phyloP scores from a whole-genome alignment of 352 stramenopile genomes.

The Pythium scleroteichum region DNA sequence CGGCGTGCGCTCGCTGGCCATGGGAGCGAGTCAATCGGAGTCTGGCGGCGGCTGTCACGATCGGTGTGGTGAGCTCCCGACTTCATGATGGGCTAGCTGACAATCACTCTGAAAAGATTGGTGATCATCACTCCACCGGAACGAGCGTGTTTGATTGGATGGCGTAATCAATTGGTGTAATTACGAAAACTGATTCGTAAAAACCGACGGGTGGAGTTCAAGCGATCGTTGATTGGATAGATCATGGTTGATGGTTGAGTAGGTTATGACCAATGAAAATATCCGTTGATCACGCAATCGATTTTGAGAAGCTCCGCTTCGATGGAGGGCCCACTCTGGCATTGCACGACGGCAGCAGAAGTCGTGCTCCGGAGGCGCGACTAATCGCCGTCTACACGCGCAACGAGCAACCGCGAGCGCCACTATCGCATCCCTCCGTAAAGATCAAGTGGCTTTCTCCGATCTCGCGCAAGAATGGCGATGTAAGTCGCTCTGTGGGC shows the following conservation, averaged over 20 bases:
- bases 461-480: neutral
- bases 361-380: too few relatives aligned
- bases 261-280: too few relatives aligned
- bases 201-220: neutral
- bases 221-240: neutral
- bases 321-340: too few relatives aligned
- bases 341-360: too few relatives aligned
- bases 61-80: slow-evolving; percentile 6
- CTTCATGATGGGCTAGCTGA: slow-evolving; percentile 8
- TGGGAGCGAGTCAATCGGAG: neutral
- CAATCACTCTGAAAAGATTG: neutral
- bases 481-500: neutral
- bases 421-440: too few relatives aligned
- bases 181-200: slow-evolving; percentile 2
- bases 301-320: too few relatives aligned
- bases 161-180: neutral
- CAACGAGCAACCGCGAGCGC: too few relatives aligned
- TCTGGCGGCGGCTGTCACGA: neutral
- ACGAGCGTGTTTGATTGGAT: neutral
- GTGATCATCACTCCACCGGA: slow-evolving; percentile 6
- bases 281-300: too few relatives aligned
- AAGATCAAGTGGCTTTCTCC: too few relatives aligned
- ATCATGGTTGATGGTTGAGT: neutral
- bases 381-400: too few relatives aligned
- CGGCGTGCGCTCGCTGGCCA: slow-evolving; percentile 20